Conservation (phyloP, 2,329 filamentous ascomycete genomes). For the Sarocladiaceae sp. region DNA sequence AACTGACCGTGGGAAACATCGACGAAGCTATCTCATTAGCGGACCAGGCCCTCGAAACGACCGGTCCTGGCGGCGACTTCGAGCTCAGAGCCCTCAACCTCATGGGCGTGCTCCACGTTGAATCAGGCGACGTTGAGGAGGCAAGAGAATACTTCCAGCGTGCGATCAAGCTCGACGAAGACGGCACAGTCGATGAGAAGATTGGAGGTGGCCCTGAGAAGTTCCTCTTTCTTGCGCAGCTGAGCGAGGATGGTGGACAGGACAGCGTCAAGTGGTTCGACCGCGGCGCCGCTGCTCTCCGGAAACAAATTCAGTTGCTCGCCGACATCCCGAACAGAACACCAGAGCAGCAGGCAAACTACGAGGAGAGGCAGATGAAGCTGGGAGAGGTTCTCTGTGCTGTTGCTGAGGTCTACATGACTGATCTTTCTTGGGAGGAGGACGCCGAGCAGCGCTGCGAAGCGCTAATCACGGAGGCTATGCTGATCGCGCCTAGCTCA, state of each 20-base stretch:
- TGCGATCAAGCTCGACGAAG: constrained; percentile 71
- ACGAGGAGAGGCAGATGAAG: constrained; percentile 71
- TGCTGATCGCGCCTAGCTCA: constrained; percentile 74
- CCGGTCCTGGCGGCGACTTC: constrained; percentile 41
- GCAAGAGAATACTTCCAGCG: constrained; percentile 69
- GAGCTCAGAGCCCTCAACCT: constrained; percentile 67
- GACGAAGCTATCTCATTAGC: constrained; percentile 37
- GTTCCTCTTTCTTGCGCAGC: constrained; percentile 89
- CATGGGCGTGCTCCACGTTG: constrained; percentile 76
- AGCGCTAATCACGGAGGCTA: constrained; percentile 81
- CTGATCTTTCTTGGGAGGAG: constrained; percentile 87
- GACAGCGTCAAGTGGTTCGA: constrained; percentile 67
- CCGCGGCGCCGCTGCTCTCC: constrained; percentile 67
- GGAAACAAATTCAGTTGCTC: constrained; percentile 64
- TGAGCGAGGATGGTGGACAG: constrained; percentile 67
- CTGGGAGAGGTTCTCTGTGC: constrained; percentile 90
- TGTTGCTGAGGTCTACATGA: constrained; percentile 98
- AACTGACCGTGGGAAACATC: constrained; percentile 37
- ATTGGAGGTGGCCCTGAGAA: constrained; percentile 85
- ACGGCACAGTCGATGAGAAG: constrained; percentile 66
- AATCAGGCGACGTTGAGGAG: constrained; percentile 73
- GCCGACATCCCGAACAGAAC: constrained; percentile 38
- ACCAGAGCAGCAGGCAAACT: constrained; percentile 33
- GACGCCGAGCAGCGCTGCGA: constrained; percentile 90
- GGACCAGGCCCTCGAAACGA: constrained; percentile 36